Conservation (phyloP, 1,284 basidiomycete genomes). For the Ustanciosporium gigantosporum region DNA sequence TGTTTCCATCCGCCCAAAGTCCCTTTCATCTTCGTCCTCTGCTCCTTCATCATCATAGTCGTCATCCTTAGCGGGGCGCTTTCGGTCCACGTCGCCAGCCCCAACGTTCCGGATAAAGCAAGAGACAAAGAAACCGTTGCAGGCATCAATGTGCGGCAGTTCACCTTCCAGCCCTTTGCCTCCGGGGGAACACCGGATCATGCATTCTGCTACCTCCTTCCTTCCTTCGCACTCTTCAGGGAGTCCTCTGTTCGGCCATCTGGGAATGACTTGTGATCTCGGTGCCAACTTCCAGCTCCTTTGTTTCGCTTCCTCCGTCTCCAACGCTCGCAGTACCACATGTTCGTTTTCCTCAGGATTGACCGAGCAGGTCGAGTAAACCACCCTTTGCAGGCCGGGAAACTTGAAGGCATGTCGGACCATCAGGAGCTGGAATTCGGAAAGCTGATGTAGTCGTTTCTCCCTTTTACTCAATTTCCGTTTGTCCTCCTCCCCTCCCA, state of each 20-base stretch:
- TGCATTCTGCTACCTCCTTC: constrained; percentile 11
- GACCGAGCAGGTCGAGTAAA: constrained; percentile 95
- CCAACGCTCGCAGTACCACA: constrained; percentile 67
- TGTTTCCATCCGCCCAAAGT: no score
- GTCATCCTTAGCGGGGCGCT: no score
- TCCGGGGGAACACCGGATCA: constrained; percentile 46
- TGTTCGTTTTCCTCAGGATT: constrained; percentile 88
- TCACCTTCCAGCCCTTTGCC: constrained; percentile 9
- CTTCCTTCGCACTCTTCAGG: constrained; percentile 18
- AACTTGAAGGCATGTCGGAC: constrained; percentile 93
- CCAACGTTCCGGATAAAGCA: constrained; percentile 39
- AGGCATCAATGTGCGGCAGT: constrained; percentile 22
- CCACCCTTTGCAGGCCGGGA: constrained; percentile 71
- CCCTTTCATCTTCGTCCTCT: no score
- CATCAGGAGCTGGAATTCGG: constrained; percentile 76
- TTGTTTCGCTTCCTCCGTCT: constrained; percentile 25
- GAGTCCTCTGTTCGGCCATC: constrained; percentile 47
- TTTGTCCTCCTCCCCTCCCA: not conserved
- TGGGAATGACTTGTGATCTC: constrained; percentile 34
- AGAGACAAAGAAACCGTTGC: constrained; percentile 55
- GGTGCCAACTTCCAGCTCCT: constrained; percentile 44
- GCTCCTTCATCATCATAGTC: no score
- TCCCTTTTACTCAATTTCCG: constrained; percentile 4
- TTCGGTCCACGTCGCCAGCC: no score
- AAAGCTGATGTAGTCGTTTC: constrained; percentile 20